Evolutionary conservation across 169 alveolate species (phyloP).

Genomic region (Plasmodium chabaudi): DNA sequence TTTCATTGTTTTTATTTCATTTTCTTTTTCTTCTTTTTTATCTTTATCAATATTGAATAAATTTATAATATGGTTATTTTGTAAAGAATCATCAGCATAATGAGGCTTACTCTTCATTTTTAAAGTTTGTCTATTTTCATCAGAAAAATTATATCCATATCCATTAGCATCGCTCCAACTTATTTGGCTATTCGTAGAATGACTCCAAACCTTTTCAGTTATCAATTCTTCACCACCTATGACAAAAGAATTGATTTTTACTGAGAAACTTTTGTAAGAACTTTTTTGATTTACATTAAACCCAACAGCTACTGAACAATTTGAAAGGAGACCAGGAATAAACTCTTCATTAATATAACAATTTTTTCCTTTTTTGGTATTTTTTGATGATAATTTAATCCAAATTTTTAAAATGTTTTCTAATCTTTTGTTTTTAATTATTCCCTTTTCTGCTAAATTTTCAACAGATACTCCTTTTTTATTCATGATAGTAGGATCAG

Average conservation of each 20-base stretch:
- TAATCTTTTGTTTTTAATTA: constrained; percentile 61
- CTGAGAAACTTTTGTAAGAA: constrained; percentile 6
- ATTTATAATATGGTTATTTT: constrained; percentile 6
- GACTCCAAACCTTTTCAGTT: not conserved
- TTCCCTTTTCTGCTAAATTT: constrained; percentile 39
- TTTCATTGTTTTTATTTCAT: constrained; percentile 10
- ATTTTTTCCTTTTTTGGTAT: constrained; percentile 17
- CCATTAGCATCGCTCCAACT: not conserved
- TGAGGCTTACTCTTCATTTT: constrained; percentile 24
- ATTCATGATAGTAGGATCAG: constrained; percentile 74
- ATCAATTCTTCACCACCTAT: constrained; percentile 69
- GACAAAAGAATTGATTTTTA: constrained; percentile 70
- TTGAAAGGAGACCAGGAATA: constrained; percentile 79
- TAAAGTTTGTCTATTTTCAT: constrained; percentile 16
- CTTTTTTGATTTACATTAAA: constrained; percentile 24
- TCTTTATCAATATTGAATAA: constrained; percentile 14
- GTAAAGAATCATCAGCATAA: constrained; percentile 34
- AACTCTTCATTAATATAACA: constrained; percentile 23
- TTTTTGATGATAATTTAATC: constrained; percentile 40
- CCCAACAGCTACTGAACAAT: constrained; percentile 78
- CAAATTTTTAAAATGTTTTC: constrained; percentile 67
- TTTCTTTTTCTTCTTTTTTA: not conserved
- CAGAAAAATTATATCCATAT: not conserved
- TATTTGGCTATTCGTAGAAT: not conserved
- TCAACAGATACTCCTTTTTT: constrained; percentile 78